Evolutionary conservation across 805 yeast genomes (phyloP).

Genomic region (Zygosaccharomyces bisporus): DNA sequence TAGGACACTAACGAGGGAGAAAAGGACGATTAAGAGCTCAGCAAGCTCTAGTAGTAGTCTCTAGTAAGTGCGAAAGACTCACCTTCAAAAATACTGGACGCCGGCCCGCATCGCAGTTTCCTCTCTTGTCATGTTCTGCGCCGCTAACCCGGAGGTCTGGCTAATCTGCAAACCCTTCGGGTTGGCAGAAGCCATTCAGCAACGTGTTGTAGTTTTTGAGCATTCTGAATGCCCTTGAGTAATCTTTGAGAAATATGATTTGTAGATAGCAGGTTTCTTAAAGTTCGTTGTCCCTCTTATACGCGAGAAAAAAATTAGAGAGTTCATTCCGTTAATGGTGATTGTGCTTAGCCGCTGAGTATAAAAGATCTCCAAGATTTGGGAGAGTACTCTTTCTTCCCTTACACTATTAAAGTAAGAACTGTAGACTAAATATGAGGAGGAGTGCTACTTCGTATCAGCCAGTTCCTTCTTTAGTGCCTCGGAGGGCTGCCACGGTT

Average conservation of each 20-base stretch:
- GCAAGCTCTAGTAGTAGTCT: neutral
- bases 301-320: neutral
- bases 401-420: neutral
- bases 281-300: neutral
- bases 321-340: neutral
- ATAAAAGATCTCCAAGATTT: neutral
- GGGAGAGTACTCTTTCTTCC: neutral
- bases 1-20: neutral
- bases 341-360: constrained; percentile 5
- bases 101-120: too few relatives aligned
- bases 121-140: neutral
- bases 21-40: neutral
- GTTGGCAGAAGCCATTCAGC: neutral
- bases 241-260: neutral
- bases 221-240: too few relatives aligned
- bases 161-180: neutral
- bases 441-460: constrained; percentile 9
- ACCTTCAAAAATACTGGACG: neutral
- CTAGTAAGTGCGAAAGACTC: neutral
- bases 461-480: neutral
- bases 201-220: neutral
- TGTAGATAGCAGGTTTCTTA: neutral
- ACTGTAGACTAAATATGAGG: constrained; percentile 4
- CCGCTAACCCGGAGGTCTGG: neutral
- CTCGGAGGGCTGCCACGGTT: constrained; percentile 10